These are phyloP conservation scores for Xylariaceae sp. DNA, from an alignment of 2,329 filamentous ascomycete species.

Conservation along the genomic window DNA sequence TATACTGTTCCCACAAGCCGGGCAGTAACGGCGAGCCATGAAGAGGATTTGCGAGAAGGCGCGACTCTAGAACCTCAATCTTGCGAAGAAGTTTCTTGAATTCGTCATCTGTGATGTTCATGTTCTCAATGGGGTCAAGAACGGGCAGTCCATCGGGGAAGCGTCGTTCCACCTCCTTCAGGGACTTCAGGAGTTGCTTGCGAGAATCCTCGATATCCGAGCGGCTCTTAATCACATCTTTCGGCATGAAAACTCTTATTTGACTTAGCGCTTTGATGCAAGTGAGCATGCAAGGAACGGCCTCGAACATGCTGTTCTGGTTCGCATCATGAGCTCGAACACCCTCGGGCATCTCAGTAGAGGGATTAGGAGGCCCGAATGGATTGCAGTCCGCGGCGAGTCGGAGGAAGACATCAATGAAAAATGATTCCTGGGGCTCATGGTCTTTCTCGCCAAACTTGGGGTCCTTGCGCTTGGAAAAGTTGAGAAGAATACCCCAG, in stretches of 20 bases:
- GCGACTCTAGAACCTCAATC: conserved; percentile 93
- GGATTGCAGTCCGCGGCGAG: conserved; percentile 44
- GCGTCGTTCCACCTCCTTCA: conserved; percentile 74
- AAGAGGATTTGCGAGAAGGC: conserved; percentile 78
- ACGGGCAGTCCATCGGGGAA: conserved; percentile 90
- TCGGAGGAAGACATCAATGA: conserved; percentile 74
- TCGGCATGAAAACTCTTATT: conserved; percentile 74
- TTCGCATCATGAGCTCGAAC: conserved; percentile 54
- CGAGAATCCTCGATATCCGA: conserved; percentile 61
- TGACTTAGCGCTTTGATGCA: conserved; percentile 81
- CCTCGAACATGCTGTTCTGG: conserved; percentile 65
- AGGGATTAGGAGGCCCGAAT: conserved; percentile 30
- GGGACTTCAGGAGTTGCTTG: conserved; percentile 56
- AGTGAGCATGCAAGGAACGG: conserved; percentile 78
- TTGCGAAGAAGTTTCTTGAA: conserved; percentile 93
- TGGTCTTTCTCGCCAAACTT: conserved; percentile 63
- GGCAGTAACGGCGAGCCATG: conserved; percentile 82
- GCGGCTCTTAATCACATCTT: conserved; percentile 56
- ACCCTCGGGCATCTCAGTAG: conserved; percentile 52
- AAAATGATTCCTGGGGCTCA: conserved; percentile 66
- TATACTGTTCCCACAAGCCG: conserved; percentile 81
- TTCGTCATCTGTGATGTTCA: conserved; percentile 84
- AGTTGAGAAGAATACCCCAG: conserved; percentile 85
- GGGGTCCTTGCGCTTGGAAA: conserved; percentile 54
- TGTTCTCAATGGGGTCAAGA: conserved; percentile 90